phyloP scores from a whole-genome alignment of 2,329 filamentous ascomycete species.

The Arthrobotrys sinensis region DNA sequence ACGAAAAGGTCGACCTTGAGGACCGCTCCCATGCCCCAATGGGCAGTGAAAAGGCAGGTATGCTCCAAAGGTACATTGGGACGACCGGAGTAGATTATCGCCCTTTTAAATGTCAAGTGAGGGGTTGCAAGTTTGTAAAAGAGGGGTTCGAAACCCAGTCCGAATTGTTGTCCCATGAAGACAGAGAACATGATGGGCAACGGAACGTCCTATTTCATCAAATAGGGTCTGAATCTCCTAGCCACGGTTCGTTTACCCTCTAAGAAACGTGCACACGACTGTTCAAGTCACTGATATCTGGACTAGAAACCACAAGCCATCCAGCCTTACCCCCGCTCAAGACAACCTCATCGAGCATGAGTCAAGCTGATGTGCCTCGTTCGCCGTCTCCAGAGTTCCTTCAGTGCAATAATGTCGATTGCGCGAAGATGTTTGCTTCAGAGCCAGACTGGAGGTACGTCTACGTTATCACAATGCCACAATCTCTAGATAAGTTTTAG shows the following conservation, averaged over 20 bases:
- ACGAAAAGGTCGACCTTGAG: constrained; percentile 37
- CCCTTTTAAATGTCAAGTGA: constrained; percentile 53
- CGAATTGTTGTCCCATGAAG: constrained; percentile 51
- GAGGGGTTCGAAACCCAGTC: constrained; percentile 58
- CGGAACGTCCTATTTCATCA: constrained; percentile 32
- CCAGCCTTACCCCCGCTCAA: constrained; percentile 5
- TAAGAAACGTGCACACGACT: neutral
- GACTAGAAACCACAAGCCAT: neutral
- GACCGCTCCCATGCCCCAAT: constrained; percentile 25
- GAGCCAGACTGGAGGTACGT: constrained; percentile 60
- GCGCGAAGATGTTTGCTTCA: constrained; percentile 45
- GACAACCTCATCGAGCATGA: constrained; percentile 6
- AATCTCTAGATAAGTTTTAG: neutral
- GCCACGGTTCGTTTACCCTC: constrained; percentile 28
- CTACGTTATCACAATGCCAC: neutral
- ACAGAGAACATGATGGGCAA: constrained; percentile 53
- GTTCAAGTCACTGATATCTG: neutral
- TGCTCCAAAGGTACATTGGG: constrained; percentile 17
- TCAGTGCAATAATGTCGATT: constrained; percentile 56
- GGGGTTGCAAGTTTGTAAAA: constrained; percentile 59
- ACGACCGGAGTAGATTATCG: constrained; percentile 43
- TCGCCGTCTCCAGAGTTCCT: constrained; percentile 53
- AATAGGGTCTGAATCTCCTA: constrained; percentile 26
- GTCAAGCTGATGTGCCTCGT: constrained; percentile 15
- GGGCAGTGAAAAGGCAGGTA: constrained; percentile 28